phyloP scores from a whole-genome alignment of 139 green algal species.

The Chlamydomonas sp. region DNA sequence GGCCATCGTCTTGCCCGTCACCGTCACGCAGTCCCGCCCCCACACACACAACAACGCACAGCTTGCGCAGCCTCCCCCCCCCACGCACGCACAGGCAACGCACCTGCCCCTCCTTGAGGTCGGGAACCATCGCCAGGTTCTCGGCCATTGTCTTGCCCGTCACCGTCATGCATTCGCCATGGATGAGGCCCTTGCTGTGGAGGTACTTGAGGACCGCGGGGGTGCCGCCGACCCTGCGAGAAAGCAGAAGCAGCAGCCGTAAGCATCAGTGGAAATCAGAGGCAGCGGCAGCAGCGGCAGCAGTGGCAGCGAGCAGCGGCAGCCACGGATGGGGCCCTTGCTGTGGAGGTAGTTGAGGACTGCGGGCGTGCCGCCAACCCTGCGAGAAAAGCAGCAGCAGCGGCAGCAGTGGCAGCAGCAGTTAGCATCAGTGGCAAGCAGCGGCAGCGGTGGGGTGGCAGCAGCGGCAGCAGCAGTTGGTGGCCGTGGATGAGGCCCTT shows the following conservation, averaged over 20 bases:
- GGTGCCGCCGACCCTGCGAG: constrained; percentile 70
- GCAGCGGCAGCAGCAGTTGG: constrained; percentile 78
- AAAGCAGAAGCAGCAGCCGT: neutral
- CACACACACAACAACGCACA: constrained; percentile 25
- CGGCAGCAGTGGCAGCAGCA: too few species aligned
- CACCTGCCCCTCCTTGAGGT: constrained; percentile 78
- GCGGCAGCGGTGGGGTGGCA: too few species aligned
- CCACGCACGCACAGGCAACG: too few species aligned
- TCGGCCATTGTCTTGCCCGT: constrained; percentile 90
- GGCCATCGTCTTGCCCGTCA: constrained; percentile 86
- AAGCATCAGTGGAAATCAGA: neutral
- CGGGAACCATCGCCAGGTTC: constrained; percentile 78
- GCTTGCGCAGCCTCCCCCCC: too few species aligned
- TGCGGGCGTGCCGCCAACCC: constrained; percentile 86
- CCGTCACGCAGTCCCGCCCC: constrained; percentile 76
- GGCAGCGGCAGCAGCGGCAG: too few species aligned
- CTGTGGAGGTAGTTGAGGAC: constrained; percentile 93
- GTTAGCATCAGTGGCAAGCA: too few species aligned
- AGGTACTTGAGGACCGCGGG: constrained; percentile 96
- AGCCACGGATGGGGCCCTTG: too few species aligned
- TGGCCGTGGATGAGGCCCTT: constrained; percentile 83
- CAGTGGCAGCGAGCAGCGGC: too few species aligned
- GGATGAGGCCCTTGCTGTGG: constrained; percentile 76
- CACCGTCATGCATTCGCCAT: constrained; percentile 80
- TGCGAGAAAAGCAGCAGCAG: too few species aligned